Evolutionary conservation across 495 filamentous ascomycete genomes (phyloP).

Genomic region (Thozetella sp.): DNA sequence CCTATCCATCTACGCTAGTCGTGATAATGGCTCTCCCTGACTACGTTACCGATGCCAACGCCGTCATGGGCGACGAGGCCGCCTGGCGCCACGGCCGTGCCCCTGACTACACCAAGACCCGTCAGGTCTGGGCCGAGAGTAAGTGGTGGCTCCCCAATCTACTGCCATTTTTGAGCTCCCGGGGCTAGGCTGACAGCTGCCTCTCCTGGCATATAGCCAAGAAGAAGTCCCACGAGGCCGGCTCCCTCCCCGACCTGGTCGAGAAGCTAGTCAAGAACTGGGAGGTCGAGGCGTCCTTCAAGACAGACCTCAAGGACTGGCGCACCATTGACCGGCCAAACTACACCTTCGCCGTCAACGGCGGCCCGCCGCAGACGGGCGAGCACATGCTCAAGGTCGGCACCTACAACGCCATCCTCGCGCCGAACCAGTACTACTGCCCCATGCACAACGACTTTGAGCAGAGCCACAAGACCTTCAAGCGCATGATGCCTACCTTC

Average conservation of each 20-base stretch:
- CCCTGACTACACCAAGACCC: constrained; percentile 63
- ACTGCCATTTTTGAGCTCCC: neutral
- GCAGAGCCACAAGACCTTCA: constrained; percentile 66
- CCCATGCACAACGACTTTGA: constrained; percentile 58
- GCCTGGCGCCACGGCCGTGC: constrained; percentile 61
- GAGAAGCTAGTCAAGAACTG: constrained; percentile 74
- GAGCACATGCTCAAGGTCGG: constrained; percentile 68
- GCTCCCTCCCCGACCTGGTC: constrained; percentile 58
- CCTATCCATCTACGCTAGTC: neutral
- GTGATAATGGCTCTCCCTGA: constrained; percentile 40
- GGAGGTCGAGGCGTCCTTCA: constrained; percentile 72
- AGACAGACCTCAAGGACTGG: constrained; percentile 60
- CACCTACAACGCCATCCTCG: constrained; percentile 69
- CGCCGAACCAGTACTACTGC: constrained; percentile 62
- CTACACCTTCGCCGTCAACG: constrained; percentile 66
- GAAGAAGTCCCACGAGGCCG: constrained; percentile 50
- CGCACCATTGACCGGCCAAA: constrained; percentile 56
- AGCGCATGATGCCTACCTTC: constrained; percentile 71
- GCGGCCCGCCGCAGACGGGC: constrained; percentile 50
- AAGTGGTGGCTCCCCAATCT: constrained; percentile 18
- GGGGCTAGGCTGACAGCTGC: constrained; percentile 4
- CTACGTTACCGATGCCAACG: constrained; percentile 61
- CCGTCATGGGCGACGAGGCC: constrained; percentile 55
- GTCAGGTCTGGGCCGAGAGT: constrained; percentile 53
- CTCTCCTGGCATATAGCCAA: constrained; percentile 44